A percentile compares a stretch with the other conserved stretches of the same genome.
phyloP scores from a whole-genome alignment of 306 rosid genomes.

The Crotalaria pallida region DNA sequence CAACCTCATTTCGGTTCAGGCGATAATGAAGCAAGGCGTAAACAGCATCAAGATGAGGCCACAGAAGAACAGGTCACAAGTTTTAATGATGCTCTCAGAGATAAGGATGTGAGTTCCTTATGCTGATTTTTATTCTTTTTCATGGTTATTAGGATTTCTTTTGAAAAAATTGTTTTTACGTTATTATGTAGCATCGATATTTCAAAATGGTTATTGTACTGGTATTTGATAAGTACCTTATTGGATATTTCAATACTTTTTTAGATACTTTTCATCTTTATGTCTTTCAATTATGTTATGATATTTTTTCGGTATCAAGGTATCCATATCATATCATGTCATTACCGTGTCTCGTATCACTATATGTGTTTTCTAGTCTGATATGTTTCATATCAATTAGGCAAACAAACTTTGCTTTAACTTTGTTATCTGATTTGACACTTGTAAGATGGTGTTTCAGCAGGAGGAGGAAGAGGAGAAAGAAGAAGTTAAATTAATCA shows the following conservation, averaged over 20 bases:
- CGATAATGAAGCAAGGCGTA: slow-evolving; percentile 35
- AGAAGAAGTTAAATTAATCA: slow-evolving; percentile 72
- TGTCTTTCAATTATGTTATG: too few species aligned
- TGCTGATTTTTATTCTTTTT: slow-evolving; percentile 5
- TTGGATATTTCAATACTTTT: too few species aligned
- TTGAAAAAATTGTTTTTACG: background rate
- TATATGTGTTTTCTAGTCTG: too few species aligned
- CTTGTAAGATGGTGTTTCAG: slow-evolving; percentile 40
- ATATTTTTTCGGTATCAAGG: too few species aligned
- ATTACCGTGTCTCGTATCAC: too few species aligned
- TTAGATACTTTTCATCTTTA: too few species aligned
- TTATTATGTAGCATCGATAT: background rate
- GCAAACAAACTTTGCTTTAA: background rate
- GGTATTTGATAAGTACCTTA: too few species aligned
- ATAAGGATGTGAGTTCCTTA: slow-evolving; percentile 47
- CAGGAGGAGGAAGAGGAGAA: slow-evolving; percentile 66
- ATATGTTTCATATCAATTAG: background rate
- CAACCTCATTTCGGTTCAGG: slow-evolving; percentile 34
- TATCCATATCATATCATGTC: too few species aligned
- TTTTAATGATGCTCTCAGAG: slow-evolving; percentile 38
- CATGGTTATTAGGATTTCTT: background rate
- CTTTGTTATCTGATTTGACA: background rate
- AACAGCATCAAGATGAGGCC: slow-evolving; percentile 31
- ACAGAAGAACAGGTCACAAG: slow-evolving; percentile 37
- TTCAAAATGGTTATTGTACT: too few species aligned